These are phyloP conservation scores for Solanum hybrid DNA, from an alignment of 305 asterid genomes.

Conservation along the genomic window DNA sequence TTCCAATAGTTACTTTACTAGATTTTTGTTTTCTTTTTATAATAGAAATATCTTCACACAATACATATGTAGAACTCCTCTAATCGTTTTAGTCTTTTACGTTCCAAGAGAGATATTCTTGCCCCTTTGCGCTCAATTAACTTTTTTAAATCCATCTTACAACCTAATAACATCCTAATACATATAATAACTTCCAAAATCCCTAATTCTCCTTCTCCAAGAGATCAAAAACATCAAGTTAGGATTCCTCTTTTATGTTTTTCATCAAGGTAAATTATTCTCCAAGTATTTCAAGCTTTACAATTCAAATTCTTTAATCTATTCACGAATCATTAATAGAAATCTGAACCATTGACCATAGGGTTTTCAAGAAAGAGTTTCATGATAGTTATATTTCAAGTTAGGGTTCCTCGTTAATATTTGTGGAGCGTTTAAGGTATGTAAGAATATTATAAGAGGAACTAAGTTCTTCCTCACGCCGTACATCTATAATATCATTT, in stretches of 20 bases:
- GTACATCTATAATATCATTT: background rate
- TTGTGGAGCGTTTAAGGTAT: background rate
- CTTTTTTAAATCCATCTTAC: background rate
- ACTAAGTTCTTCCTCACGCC: background rate
- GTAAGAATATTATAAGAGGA: background rate
- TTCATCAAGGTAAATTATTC: too few species aligned
- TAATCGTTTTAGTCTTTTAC: background rate
- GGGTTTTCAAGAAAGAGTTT: background rate
- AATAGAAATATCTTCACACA: too few species aligned
- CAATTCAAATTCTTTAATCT: too few species aligned
- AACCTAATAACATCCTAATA: background rate
- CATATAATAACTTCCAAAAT: background rate
- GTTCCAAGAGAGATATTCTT: background rate
- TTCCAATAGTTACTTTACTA: background rate
- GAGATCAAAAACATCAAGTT: background rate
- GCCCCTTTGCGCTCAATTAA: background rate
- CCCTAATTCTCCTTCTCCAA: background rate
- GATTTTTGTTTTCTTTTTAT: too few species aligned
- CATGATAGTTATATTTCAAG: too few species aligned
- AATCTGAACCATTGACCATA: too few species aligned
- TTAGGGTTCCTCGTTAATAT: too few species aligned
- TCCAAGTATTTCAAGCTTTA: too few species aligned
- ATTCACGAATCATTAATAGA: background rate
- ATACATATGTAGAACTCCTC: too few species aligned
- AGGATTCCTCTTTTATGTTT: too few species aligned